Evolutionary conservation across 257 asterid species (phyloP).

Genomic region (Datura wrightii): DNA sequence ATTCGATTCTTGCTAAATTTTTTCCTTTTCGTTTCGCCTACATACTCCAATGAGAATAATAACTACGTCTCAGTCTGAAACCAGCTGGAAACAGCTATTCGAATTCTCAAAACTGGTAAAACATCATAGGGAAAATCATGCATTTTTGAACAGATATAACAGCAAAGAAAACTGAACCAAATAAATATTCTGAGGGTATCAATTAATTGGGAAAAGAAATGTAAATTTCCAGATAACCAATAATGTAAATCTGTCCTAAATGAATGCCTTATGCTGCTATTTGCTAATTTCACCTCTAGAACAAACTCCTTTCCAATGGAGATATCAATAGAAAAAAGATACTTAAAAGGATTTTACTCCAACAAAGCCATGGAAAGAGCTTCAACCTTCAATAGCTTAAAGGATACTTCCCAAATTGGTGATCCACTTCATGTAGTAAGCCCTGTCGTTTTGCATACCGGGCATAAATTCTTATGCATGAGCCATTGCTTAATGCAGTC

Average conservation of each 20-base stretch:
- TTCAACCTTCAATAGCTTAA: background rate
- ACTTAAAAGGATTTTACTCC: background rate
- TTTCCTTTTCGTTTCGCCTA: background rate
- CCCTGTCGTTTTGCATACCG: slow-evolving; percentile 54
- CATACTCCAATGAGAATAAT: background rate
- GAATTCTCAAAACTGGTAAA: background rate
- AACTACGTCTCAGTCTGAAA: background rate
- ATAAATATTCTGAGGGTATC: background rate
- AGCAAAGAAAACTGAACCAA: background rate
- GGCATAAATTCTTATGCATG: slow-evolving; percentile 52
- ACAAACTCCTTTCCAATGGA: slow-evolving; percentile 19
- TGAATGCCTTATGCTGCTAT: slow-evolving; percentile 5
- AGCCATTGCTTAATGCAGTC: slow-evolving; percentile 60
- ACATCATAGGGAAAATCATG: background rate
- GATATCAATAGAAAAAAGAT: background rate
- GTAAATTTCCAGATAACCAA: background rate
- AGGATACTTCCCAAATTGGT: background rate
- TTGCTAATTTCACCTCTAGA: background rate
- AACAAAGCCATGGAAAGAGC: background rate
- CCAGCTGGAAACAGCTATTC: background rate
- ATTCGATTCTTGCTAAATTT: background rate
- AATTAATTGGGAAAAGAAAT: background rate
- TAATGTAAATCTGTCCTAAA: background rate
- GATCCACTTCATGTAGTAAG: slow-evolving; percentile 35
- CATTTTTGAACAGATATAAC: background rate